A percentile compares a stretch with the other conserved stretches of the same genome.
phyloP scores from a whole-genome alignment of 2,329 filamentous ascomycete genomes.

The Fusarium sp. region DNA sequence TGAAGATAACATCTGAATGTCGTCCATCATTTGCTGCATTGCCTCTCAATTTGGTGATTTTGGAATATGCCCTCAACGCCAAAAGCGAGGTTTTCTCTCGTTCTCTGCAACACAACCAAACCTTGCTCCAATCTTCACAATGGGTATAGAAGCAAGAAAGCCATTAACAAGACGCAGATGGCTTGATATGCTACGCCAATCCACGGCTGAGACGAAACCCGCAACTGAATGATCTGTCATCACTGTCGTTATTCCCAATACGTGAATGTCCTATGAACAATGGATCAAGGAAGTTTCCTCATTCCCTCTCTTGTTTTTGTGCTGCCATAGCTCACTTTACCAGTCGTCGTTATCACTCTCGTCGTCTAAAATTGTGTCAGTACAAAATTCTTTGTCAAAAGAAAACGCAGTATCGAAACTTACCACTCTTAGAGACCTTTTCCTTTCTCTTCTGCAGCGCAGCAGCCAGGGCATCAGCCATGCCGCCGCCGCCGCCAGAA shows the following conservation, averaged over 20 bases:
- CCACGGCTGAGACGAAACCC: conserved; percentile 21
- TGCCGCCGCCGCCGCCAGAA: conserved; percentile 71
- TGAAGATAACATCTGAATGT: not conserved
- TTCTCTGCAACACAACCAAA: conserved; percentile 30
- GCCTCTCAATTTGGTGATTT: conserved; percentile 18
- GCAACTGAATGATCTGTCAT: conserved; percentile 15
- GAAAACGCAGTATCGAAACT: conserved; percentile 59
- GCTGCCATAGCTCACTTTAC: conserved; percentile 52
- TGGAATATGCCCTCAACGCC: conserved; percentile 36
- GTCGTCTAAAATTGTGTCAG: conserved; percentile 69
- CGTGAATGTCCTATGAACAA: conserved; percentile 20
- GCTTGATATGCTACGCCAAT: conserved; percentile 14
- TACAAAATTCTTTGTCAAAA: not conserved
- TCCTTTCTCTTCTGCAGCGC: conserved; percentile 87
- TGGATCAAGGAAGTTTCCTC: conserved; percentile 19
- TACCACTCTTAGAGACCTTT: conserved; percentile 95
- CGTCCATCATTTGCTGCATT: not conserved
- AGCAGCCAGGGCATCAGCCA: conserved; percentile 86
- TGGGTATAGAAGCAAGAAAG: conserved; percentile 31
- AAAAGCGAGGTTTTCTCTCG: conserved; percentile 32
- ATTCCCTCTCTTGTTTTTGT: conserved; percentile 33
- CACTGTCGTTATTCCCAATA: conserved; percentile 10
- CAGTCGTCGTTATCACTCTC: conserved; percentile 83
- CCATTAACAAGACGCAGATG: conserved; percentile 11
- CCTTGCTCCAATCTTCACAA: conserved; percentile 27